phyloP scores from a whole-genome alignment of 1,139 yeast species.

The Saccharomycopsis hybrid region DNA sequence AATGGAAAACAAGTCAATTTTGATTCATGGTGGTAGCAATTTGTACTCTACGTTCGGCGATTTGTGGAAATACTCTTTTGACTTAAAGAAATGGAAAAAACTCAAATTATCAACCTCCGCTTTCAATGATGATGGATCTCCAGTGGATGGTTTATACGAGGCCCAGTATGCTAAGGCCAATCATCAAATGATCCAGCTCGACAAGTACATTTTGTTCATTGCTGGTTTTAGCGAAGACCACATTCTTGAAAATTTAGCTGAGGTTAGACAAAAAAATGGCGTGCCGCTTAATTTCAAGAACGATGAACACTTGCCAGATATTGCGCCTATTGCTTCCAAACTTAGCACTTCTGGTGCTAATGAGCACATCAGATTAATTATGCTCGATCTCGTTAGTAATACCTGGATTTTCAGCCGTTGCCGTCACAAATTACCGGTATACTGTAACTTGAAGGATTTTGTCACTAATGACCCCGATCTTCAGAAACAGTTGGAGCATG shows the following conservation, averaged over 20 bases:
- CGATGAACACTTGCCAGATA: not conserved
- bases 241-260: not conserved
- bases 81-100: constrained; percentile 35
- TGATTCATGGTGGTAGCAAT: constrained; percentile 43
- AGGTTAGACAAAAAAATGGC: not conserved
- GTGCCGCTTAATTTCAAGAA: not conserved
- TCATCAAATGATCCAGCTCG: constrained; percentile 13
- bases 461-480: not conserved
- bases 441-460: constrained; percentile 1
- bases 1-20: constrained; percentile 21
- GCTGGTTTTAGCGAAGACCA: constrained; percentile 8
- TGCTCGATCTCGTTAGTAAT: constrained; percentile 8
- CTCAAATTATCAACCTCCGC: not conserved
- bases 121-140: constrained; percentile 7
- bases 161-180: constrained; percentile 9
- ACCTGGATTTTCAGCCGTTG: constrained; percentile 8
- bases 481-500: not conserved
- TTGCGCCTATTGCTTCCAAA: constrained; percentile 1
- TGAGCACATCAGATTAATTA: constrained; percentile 4
- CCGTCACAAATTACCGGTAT: constrained; percentile 1
- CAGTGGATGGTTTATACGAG: not conserved
- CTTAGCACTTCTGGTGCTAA: not conserved
- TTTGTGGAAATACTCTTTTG: constrained; percentile 42
- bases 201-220: constrained; percentile 12
- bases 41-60: constrained; percentile 37